Conservation (phyloP, 768 basidiomycete species). For the Trametes elegans region DNA sequence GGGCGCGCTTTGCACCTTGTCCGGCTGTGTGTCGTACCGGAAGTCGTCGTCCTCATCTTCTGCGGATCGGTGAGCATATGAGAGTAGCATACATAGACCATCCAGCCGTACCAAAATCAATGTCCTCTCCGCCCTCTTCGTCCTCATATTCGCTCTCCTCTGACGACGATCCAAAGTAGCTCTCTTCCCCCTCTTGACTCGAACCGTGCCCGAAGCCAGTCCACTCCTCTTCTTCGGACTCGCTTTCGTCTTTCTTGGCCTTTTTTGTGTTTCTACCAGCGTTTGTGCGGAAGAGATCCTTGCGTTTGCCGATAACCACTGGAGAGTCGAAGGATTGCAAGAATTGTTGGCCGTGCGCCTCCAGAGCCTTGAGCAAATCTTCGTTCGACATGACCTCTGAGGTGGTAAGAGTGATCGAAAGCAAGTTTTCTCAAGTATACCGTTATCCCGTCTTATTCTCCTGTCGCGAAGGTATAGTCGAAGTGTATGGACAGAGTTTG, state of each 20-base stretch:
- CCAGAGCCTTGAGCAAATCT: conserved; percentile 38
- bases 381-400: conserved; percentile 25
- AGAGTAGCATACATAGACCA: not conserved
- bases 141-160: conserved; percentile 6
- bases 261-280: conserved; percentile 14
- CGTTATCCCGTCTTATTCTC: too few species aligned
- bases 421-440: too few species aligned
- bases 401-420: not conserved
- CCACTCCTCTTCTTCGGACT: conserved; percentile 41
- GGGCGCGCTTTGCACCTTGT: not conserved
- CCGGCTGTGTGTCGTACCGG: conserved; percentile 26
- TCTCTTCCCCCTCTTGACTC: conserved; percentile 9
- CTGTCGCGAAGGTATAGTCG: too few species aligned
- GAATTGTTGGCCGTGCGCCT: conserved; percentile 48
- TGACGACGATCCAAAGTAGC: not conserved
- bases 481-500: not conserved
- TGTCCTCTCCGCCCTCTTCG: conserved; percentile 1
- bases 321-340: conserved; percentile 38
- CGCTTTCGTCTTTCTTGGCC: conserved; percentile 25
- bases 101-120: not conserved
- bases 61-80: not conserved
- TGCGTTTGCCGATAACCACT: conserved; percentile 18
- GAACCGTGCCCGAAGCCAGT: conserved; percentile 31
- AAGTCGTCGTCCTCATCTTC: conserved; percentile 49
- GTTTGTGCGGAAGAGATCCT: conserved; percentile 12